These are phyloP conservation scores for Mortierella claussenii DNA, from an alignment of 192 early-diverging fungal genomes.

Conservation along the genomic window DNA sequence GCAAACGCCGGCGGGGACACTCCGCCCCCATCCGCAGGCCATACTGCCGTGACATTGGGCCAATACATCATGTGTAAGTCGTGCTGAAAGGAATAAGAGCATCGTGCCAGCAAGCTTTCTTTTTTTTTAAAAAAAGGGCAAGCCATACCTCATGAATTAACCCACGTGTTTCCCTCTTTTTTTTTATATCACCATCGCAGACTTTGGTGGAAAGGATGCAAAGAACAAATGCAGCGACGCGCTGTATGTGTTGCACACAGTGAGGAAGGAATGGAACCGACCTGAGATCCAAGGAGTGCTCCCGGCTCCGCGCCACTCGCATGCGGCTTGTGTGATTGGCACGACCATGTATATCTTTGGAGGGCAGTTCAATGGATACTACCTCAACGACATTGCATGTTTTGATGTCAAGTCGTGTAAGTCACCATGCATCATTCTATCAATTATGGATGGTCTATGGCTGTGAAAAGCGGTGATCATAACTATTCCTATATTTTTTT, in stretches of 20 bases:
- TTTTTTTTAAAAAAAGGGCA: background rate
- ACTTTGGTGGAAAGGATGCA: conserved; percentile 47
- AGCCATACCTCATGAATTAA: background rate
- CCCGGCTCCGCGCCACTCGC: conserved; percentile 52
- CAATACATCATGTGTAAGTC: conserved; percentile 54
- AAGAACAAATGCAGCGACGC: conserved; percentile 52
- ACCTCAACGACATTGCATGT: conserved; percentile 58
- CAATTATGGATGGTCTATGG: too few relatives aligned
- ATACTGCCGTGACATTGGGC: conserved; percentile 47
- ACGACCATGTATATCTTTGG: conserved; percentile 66
- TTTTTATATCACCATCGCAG: conserved; percentile 2
- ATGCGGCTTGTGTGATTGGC: conserved; percentile 57
- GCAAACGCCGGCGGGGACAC: conserved; percentile 16
- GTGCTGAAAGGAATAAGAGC: too few relatives aligned
- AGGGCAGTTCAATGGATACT: conserved; percentile 57
- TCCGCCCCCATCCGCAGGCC: conserved; percentile 34
- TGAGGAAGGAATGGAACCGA: conserved; percentile 50
- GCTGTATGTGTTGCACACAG: conserved; percentile 40
- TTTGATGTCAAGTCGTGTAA: conserved; percentile 63
- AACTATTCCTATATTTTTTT: conserved; percentile 2
- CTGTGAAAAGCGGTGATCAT: too few relatives aligned
- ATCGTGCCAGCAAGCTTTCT: background rate
- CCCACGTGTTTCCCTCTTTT: background rate
- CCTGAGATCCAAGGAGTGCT: conserved; percentile 30
- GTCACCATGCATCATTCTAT: too few relatives aligned